phyloP scores from a whole-genome alignment of 2,329 filamentous ascomycete genomes.

The Pseudogymnoascus sp. region DNA sequence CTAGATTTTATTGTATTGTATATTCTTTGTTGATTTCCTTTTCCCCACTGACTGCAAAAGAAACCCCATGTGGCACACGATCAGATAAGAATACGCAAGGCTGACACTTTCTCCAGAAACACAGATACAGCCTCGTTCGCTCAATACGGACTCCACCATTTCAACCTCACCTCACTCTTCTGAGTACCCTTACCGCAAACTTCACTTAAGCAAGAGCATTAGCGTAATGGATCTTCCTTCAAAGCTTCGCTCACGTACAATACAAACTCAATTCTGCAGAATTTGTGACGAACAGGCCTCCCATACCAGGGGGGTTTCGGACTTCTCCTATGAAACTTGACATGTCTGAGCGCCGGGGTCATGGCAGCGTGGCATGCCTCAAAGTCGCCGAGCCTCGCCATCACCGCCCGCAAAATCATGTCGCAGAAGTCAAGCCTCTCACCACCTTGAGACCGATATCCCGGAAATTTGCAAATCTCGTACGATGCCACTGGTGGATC shows the following conservation, averaged over 20 bases:
- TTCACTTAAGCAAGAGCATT: not conserved
- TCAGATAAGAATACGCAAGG: not conserved
- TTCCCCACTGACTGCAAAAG: not conserved
- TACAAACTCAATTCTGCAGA: not conserved
- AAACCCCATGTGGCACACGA: not conserved
- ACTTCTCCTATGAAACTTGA: conserved; percentile 7
- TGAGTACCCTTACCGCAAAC: not conserved
- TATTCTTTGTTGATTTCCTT: not conserved
- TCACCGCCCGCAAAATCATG: not conserved
- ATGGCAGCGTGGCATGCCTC: not conserved
- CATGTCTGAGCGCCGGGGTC: conserved; percentile 5
- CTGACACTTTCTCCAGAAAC: not conserved
- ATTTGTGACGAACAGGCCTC: not conserved
- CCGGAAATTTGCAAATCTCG: not conserved
- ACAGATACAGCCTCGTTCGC: not conserved
- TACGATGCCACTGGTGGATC: not conserved
- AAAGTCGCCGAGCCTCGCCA: conserved; percentile 5
- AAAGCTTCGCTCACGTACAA: not conserved
- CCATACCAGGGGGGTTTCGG: not conserved
- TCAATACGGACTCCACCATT: not conserved
- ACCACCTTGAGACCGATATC: conserved; percentile 4
- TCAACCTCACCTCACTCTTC: not conserved
- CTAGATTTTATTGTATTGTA: not conserved
- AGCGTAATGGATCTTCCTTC: not conserved
- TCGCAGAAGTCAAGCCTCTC: conserved; percentile 2